A percentile compares a stretch with the other conserved stretches of the same genome.
Conservation (phyloP, 2,329 filamentous ascomycete genomes). For the Penicillium frequentans region DNA sequence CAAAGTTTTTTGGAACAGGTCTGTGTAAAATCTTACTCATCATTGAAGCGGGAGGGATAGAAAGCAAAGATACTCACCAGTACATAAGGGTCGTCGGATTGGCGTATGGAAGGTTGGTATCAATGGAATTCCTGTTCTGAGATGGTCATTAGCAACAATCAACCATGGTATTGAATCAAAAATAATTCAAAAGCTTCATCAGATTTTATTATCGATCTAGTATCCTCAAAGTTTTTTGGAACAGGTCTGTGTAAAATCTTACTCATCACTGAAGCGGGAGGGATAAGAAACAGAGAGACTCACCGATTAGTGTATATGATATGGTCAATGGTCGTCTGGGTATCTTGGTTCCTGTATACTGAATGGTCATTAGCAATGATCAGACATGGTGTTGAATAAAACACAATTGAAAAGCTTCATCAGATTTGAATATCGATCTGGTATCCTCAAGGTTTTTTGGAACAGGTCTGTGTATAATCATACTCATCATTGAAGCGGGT, state of each 20-base stretch:
- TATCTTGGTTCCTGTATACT: not conserved
- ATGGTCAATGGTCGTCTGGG: not conserved
- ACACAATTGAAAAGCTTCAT: not conserved
- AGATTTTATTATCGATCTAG: not conserved
- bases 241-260: not conserved
- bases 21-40: conserved; percentile 59
- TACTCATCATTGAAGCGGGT: not conserved
- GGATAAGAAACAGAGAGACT: conserved; percentile 2
- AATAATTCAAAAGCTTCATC: not conserved
- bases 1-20: conserved; percentile 68
- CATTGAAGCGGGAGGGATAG: conserved; percentile 35
- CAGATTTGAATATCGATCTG: not conserved
- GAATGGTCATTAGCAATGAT: not conserved
- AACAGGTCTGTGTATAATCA: not conserved
- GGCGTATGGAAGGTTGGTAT: not conserved
- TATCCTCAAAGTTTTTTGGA: not conserved
- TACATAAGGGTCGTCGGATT: not conserved
- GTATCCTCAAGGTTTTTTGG: not conserved
- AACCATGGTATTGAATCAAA: not conserved
- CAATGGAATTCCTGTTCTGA: not conserved
- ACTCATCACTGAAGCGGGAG: conserved; percentile 1
- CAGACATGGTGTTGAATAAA: not conserved
- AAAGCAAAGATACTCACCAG: conserved; percentile 1
- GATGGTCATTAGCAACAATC: not conserved
- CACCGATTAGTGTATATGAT: not conserved